A percentile compares a stretch with the other conserved stretches of the same genome.
These are phyloP conservation scores for Epichloe sp. DNA, from an alignment of 2,329 filamentous ascomycete genomes.

Conservation along the genomic window DNA sequence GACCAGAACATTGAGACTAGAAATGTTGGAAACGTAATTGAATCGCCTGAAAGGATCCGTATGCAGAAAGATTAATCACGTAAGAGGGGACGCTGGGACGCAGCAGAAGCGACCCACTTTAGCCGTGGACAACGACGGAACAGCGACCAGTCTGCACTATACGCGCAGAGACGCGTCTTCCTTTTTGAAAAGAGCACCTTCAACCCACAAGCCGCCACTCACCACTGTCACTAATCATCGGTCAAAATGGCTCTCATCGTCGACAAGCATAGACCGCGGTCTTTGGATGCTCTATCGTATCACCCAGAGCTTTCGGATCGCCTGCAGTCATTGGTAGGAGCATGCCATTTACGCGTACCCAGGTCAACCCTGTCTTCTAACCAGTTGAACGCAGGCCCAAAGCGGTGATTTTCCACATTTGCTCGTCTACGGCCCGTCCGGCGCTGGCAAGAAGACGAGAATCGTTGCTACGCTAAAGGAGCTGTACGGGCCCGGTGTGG, in stretches of 20 bases:
- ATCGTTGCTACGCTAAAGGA: slow-evolving; percentile 93
- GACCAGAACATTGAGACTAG: too few relatives aligned
- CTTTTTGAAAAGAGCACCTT: slow-evolving; percentile 12
- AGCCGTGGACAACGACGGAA: neutral
- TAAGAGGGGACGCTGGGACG: neutral
- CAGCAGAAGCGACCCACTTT: neutral
- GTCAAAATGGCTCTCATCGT: slow-evolving; percentile 53
- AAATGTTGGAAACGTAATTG: too few relatives aligned
- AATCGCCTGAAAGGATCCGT: too few relatives aligned
- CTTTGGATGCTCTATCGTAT: slow-evolving; percentile 69
- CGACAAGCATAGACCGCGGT: slow-evolving; percentile 60
- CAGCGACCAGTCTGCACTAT: slow-evolving; percentile 16
- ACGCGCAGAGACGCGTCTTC: slow-evolving; percentile 24
- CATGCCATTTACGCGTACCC: neutral
- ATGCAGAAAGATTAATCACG: neutral
- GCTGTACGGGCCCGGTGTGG: slow-evolving; percentile 89
- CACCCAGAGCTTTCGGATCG: slow-evolving; percentile 80
- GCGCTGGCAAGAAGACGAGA: slow-evolving; percentile 93
- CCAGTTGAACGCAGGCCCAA: slow-evolving; percentile 55
- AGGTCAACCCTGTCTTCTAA: neutral
- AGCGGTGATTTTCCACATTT: slow-evolving; percentile 96
- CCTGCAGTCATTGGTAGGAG: slow-evolving; percentile 66
- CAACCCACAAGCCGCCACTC: slow-evolving; percentile 6
- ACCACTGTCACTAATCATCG: slow-evolving; percentile 5
- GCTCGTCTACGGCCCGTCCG: slow-evolving; percentile 90